These are phyloP conservation scores for Prosopis cineraria DNA, from an alignment of 306 rosid genomes.

Conservation along the genomic window DNA sequence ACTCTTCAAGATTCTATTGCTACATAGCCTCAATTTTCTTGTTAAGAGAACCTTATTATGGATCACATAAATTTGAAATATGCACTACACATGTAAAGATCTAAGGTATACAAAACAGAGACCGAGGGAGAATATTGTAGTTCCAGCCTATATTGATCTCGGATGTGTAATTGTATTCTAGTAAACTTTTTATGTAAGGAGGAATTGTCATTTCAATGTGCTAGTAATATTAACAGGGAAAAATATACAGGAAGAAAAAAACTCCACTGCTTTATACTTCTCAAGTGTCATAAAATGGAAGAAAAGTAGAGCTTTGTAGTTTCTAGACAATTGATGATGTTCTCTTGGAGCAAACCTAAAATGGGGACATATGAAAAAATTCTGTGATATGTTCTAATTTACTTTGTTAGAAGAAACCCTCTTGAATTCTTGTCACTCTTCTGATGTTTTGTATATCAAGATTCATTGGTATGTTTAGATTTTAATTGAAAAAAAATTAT, in stretches of 20 bases:
- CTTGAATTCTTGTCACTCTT: background rate
- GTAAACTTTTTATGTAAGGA: too few relatives aligned
- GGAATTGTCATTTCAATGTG: too few relatives aligned
- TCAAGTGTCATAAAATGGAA: background rate
- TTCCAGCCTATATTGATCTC: background rate
- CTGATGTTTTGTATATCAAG: background rate
- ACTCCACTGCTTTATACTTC: background rate
- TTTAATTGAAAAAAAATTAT: too few relatives aligned
- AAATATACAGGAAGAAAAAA: background rate
- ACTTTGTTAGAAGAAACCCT: background rate
- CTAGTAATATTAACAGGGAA: too few relatives aligned
- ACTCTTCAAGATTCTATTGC: background rate
- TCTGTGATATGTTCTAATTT: slow-evolving; percentile 24
- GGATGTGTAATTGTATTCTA: too few relatives aligned
- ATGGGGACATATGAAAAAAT: background rate
- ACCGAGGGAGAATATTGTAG: background rate
- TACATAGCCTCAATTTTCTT: background rate
- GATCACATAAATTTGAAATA: background rate
- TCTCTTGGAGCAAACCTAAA: background rate
- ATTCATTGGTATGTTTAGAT: too few relatives aligned
- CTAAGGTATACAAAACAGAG: background rate
- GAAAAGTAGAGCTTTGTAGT: background rate
- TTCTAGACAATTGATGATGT: background rate
- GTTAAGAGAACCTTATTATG: background rate
- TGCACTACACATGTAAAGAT: background rate